Percentiles rank a stretch among this genome's conserved stretches.
Conservation (phyloP, 108 stramenopile species). For the Stephanodiscus triporus region DNA sequence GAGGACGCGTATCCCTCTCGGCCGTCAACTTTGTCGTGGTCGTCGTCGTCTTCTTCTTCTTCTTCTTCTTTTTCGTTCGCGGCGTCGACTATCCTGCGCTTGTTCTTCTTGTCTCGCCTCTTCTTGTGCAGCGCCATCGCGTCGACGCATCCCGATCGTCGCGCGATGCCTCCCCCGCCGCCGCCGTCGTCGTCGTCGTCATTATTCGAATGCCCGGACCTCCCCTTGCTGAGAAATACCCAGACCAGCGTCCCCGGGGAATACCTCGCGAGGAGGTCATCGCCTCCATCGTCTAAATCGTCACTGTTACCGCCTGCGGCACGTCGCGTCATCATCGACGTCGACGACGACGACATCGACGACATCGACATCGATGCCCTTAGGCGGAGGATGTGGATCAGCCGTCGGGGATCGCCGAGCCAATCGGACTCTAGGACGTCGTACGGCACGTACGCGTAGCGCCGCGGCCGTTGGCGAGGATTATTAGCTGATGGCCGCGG, state of each 20-base stretch:
- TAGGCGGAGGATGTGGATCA: not conserved
- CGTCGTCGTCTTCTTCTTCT: not conserved
- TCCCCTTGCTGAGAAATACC: slow-evolving; percentile 65
- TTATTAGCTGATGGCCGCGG: not conserved
- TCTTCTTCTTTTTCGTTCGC: not conserved
- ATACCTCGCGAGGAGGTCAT: slow-evolving; percentile 21
- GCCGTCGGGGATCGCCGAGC: slow-evolving; percentile 30
- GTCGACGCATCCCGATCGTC: not conserved
- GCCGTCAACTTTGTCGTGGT: not conserved
- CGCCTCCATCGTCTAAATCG: not conserved
- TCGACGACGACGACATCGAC: not conserved
- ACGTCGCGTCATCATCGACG: not conserved
- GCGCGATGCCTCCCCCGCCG: not conserved
- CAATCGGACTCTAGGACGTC: slow-evolving; percentile 42
- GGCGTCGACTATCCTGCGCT: not conserved
- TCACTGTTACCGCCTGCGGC: too few relatives aligned
- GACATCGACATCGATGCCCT: too few relatives aligned
- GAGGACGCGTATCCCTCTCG: too few relatives aligned
- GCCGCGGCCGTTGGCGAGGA: too few relatives aligned
- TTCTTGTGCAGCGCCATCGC: slow-evolving; percentile 35
- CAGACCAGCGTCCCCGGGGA: slow-evolving; percentile 53
- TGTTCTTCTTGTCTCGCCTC: slow-evolving; percentile 38
- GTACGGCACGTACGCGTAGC: slow-evolving; percentile 39
- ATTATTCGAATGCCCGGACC: slow-evolving; percentile 23
- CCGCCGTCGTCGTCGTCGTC: not conserved